Base-by-base conservation (phyloP, 345 rosid species). In the Syzygium oleosum region DNA sequence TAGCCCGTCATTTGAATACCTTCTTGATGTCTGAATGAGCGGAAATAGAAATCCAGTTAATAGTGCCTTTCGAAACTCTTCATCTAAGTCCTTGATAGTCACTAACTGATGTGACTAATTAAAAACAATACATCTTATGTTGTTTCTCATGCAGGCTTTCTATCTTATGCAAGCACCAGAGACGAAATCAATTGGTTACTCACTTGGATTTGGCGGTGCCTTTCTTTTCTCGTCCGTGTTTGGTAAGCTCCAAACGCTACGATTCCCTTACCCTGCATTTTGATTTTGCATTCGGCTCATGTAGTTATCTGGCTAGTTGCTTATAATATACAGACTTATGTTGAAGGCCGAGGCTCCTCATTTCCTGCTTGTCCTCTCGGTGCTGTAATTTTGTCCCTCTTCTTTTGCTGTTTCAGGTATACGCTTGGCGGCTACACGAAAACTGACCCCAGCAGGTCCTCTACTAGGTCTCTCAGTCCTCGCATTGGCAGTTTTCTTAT, bases 201-300 rank as follows among this genome's bases (percentile, higher is more conserved):
- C 97, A 87, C 89, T 97, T 84, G 98, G 96, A 53, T 95, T 97
- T 84, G 98, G 98, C 25, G 90, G 97, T 23, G 93, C 98, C 78
- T 92, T 95, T 88, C 95, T 96, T 54, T 97, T 97, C 90, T 89
- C 97, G 84, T 92, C 91, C 7, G 95, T 95, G 61, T 97, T 94
- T 52, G 98, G 98, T 96, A 90, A 84, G 83, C 27, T 38, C 83
- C 49, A 92, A 55, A 83, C 29, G 68, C 88, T 53, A 31, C 51
- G 9, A 38, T 73, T 38, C 83, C 80, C 49, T 38, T 43, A 43
- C n/a, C 86, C 27, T 0, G 83, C 83, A 10, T 38, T 73, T 73
- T 73, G 83, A 73, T 73, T 73, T 73, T 34, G 49, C 49, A 19
- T 19, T 73, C 5, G 27, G 49, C 83, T 73, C 49, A 5, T 73